Percentiles rank a stretch among this genome's conserved stretches.
These are phyloP conservation scores for Phylloporus sp. DNA, from an alignment of 768 basidiomycete genomes.

Conservation along the genomic window DNA sequence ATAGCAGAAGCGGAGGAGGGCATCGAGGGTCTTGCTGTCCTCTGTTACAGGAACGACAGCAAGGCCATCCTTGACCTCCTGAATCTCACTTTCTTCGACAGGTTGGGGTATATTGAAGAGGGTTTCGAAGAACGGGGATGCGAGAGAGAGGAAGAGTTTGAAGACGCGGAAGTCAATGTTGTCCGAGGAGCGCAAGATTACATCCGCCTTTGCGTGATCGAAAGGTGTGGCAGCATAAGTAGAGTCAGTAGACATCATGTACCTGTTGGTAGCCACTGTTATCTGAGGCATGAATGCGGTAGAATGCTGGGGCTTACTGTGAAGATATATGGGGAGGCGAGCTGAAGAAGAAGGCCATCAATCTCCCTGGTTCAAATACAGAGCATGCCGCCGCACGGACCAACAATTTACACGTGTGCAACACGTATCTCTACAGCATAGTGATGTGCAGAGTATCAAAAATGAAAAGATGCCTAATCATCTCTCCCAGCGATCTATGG, in stretches of 20 bases:
- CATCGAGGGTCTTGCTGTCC: constrained; percentile 18
- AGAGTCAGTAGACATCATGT: not conserved
- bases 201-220: constrained; percentile 15
- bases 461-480: too few species aligned
- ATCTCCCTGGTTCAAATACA: not conserved
- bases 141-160: constrained; percentile 27
- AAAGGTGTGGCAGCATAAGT: constrained; percentile 15
- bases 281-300: not conserved
- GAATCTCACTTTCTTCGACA: not conserved
- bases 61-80: constrained; percentile 15
- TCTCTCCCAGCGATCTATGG: too few species aligned
- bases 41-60: constrained; percentile 17
- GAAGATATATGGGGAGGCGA: not conserved
- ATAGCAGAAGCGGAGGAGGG: constrained; percentile 25
- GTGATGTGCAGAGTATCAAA: too few species aligned
- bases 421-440: too few species aligned
- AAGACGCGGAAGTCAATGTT: constrained; percentile 28
- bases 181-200: constrained; percentile 24
- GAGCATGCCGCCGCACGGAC: not conserved
- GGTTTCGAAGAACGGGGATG: constrained; percentile 31
- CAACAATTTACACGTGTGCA: not conserved
- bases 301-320: not conserved
- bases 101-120: constrained; percentile 31
- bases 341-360: too few species aligned
- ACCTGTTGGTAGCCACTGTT: not conserved